Percentiles rank a stretch among this genome's conserved stretches.
Evolutionary conservation across 164 flowering plant species (phyloP).

Genomic region (Vitis rupestris): DNA sequence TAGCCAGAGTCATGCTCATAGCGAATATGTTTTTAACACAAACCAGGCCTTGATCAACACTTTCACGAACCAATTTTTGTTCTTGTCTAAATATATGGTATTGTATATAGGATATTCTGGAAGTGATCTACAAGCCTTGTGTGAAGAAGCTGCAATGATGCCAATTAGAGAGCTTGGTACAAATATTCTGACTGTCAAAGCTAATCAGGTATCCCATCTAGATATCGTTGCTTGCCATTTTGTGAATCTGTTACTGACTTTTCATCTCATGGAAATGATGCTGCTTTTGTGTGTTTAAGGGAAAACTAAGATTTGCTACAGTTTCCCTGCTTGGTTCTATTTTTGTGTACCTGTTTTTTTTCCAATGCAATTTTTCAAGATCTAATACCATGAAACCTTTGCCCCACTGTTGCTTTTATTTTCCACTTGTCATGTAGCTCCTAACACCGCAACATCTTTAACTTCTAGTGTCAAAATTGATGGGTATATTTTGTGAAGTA

Average conservation of each 20-base stretch:
- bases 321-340: not conserved
- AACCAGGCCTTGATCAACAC: not conserved
- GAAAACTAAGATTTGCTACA: not conserved
- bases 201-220: slow-evolving; percentile 65
- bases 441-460: no score
- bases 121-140: slow-evolving; percentile 94
- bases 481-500: no score
- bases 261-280: not conserved
- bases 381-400: no score
- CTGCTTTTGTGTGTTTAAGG: no score
- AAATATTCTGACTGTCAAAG: slow-evolving; percentile 73
- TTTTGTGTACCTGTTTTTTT: not conserved
- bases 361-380: no score
- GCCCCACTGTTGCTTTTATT: no score
- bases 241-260: not conserved
- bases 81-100: not conserved
- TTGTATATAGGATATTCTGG: slow-evolving; percentile 84
- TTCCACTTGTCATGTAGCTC: no score
- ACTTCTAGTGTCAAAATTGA: no score
- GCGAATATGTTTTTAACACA: no score
- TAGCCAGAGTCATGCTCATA: no score
- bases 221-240: not conserved
- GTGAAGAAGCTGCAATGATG: slow-evolving; percentile 99
- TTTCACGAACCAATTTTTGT: not conserved
- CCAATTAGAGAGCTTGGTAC: slow-evolving; percentile 97